Conservation (phyloP, 352 stramenopile genomes). For the Pythium dissimile region DNA sequence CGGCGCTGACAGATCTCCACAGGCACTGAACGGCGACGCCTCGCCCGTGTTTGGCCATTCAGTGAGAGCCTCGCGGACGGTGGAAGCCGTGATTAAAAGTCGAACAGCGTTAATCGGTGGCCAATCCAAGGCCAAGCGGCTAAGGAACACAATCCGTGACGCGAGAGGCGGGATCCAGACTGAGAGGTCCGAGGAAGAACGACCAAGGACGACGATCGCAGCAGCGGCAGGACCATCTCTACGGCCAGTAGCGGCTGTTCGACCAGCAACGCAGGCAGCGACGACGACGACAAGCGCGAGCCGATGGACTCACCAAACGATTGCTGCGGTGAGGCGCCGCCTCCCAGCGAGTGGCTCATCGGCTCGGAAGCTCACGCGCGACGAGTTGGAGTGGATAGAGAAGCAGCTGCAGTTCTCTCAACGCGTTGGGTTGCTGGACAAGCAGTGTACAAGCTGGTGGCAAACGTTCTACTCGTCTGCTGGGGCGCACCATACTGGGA, state of each 20-base stretch:
- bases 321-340: conserved; percentile 36
- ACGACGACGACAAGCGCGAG: neutral
- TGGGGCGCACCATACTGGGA: neutral
- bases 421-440: conserved; percentile 41
- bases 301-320: conserved; percentile 19
- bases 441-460: conserved; percentile 49
- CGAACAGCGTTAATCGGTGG: neutral
- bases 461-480: conserved; percentile 42
- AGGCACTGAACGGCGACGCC: neutral
- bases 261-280: conserved; percentile 7
- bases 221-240: too few species aligned
- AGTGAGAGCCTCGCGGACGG: conserved; percentile 22
- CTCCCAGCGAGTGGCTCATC: neutral
- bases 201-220: conserved; percentile 11
- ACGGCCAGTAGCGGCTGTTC: neutral
- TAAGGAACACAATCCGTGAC: conserved; percentile 39
- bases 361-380: conserved; percentile 27
- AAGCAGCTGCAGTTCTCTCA: conserved; percentile 54
- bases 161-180: conserved; percentile 45
- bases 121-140: conserved; percentile 21
- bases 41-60: conserved; percentile 6
- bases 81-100: conserved; percentile 48
- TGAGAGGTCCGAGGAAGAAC: conserved; percentile 26
- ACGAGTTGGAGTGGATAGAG: conserved; percentile 58
- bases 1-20: neutral